Conservation (phyloP, 2,329 filamentous ascomycete species). For the Biscogniauxia sp. region DNA sequence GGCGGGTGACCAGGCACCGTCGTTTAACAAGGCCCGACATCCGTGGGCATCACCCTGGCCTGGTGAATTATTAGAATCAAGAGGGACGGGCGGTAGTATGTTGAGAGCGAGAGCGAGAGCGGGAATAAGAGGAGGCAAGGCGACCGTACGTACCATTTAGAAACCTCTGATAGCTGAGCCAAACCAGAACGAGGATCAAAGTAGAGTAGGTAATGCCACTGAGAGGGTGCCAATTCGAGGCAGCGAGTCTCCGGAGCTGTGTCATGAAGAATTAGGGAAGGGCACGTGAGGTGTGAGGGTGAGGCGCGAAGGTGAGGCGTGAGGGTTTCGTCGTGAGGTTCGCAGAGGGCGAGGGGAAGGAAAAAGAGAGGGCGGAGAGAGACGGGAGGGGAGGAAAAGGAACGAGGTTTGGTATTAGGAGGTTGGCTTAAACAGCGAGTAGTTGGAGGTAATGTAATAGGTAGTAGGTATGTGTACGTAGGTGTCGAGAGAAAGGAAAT, state of each 20-base stretch:
- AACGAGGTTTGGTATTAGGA: background rate
- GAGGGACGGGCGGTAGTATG: background rate
- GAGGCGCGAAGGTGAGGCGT: too few species aligned
- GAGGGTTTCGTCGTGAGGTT: background rate
- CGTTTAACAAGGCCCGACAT: slow-evolving; percentile 27
- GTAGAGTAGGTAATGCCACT: slow-evolving; percentile 21
- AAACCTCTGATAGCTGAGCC: slow-evolving; percentile 17
- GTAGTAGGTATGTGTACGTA: too few species aligned
- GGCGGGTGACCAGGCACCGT: slow-evolving; percentile 25
- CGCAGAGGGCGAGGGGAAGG: background rate
- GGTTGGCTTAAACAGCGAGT: background rate
- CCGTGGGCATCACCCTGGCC: slow-evolving; percentile 23
- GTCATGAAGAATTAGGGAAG: slow-evolving; percentile 18
- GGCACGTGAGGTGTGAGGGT: slow-evolving; percentile 5
- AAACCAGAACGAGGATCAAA: slow-evolving; percentile 18
- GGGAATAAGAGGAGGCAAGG: background rate
- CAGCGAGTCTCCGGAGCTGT: slow-evolving; percentile 22
- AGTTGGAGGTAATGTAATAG: too few species aligned
- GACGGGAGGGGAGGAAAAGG: background rate
- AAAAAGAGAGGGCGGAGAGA: background rate
- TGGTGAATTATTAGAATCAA: slow-evolving; percentile 17
- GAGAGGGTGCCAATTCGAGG: slow-evolving; percentile 20
- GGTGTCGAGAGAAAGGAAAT: background rate
- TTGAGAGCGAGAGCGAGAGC: background rate
- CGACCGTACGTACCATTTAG: slow-evolving; percentile 14